These are phyloP conservation scores for Saccharomycodes ludwigii DNA, from an alignment of 805 yeast genomes.

Conservation along the genomic window DNA sequence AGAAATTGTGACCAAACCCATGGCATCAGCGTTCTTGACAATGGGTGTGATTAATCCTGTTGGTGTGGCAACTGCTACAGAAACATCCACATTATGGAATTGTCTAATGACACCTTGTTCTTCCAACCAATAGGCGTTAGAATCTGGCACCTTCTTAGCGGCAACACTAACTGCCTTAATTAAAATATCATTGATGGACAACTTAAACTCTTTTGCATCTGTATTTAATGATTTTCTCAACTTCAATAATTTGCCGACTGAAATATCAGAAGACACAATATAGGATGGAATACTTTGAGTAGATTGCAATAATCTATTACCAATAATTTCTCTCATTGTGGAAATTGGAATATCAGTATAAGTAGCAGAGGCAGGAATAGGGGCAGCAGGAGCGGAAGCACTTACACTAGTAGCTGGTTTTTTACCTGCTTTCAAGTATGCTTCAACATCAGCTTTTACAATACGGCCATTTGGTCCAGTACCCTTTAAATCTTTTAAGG, in stretches of 20 bases:
- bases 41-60: constrained; percentile 96
- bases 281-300: constrained; percentile 83
- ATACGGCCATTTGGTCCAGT: constrained; percentile 95
- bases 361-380: constrained; percentile 40
- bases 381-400: constrained; percentile 32
- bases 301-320: constrained; percentile 75
- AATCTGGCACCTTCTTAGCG: constrained; percentile 80
- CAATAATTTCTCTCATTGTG: constrained; percentile 89
- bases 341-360: constrained; percentile 80
- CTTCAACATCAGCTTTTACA: constrained; percentile 80
- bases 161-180: constrained; percentile 93
- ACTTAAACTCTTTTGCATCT: constrained; percentile 73
- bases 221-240: constrained; percentile 84
- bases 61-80: constrained; percentile 98
- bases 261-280: constrained; percentile 76
- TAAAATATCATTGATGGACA: constrained; percentile 88
- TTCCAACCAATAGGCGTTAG: constrained; percentile 88
- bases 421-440: constrained; percentile 36
- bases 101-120: constrained; percentile 83
- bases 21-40: constrained; percentile 73
- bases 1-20: constrained; percentile 79
- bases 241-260: constrained; percentile 83
- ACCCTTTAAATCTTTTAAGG: constrained; percentile 76
- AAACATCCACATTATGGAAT: constrained; percentile 84
- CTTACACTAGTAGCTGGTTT: constrained; percentile 32